phyloP scores from a whole-genome alignment of 192 early-diverging fungal species.

The Fimicolochytrium jonesii region DNA sequence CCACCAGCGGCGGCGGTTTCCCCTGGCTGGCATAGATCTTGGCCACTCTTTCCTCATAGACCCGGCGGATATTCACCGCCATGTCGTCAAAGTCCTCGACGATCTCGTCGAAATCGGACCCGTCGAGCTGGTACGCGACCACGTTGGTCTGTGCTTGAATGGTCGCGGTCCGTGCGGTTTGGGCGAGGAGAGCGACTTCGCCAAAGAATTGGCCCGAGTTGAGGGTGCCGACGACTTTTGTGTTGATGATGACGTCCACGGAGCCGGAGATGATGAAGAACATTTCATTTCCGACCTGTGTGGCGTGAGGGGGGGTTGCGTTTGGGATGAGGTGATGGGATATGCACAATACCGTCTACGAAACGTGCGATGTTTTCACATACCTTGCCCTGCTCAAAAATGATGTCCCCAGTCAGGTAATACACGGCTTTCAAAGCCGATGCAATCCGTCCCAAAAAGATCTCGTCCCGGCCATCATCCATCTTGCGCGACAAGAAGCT shows the following conservation, averaged over 20 bases:
- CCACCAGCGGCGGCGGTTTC: no score
- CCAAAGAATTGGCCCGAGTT: slow-evolving; percentile 34
- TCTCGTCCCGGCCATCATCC: slow-evolving; percentile 39
- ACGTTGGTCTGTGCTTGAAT: slow-evolving; percentile 29
- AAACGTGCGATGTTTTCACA: no score
- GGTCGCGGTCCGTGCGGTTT: slow-evolving; percentile 41
- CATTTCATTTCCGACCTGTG: slow-evolving; percentile 49
- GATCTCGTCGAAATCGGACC: slow-evolving; percentile 32
- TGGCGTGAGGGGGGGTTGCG: neutral
- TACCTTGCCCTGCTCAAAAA: slow-evolving; percentile 46
- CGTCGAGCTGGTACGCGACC: slow-evolving; percentile 33
- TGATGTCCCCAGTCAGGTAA: slow-evolving; percentile 41
- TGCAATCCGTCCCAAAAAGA: slow-evolving; percentile 42
- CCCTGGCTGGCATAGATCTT: no score
- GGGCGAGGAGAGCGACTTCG: slow-evolving; percentile 43
- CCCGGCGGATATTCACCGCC: slow-evolving; percentile 28
- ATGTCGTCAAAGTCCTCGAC: slow-evolving; percentile 39
- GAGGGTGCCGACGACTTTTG: slow-evolving; percentile 30
- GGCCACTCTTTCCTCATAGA: slow-evolving; percentile 44
- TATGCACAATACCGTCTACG: neutral
- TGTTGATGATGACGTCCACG: slow-evolving; percentile 42
- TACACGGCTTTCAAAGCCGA: slow-evolving; percentile 33
- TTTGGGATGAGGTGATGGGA: neutral
- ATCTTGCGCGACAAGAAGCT: slow-evolving; percentile 41
- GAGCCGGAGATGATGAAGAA: slow-evolving; percentile 46